Base-by-base conservation (phyloP, 1,139 yeast species). In the Lodderomyces parapsilosis region DNA sequence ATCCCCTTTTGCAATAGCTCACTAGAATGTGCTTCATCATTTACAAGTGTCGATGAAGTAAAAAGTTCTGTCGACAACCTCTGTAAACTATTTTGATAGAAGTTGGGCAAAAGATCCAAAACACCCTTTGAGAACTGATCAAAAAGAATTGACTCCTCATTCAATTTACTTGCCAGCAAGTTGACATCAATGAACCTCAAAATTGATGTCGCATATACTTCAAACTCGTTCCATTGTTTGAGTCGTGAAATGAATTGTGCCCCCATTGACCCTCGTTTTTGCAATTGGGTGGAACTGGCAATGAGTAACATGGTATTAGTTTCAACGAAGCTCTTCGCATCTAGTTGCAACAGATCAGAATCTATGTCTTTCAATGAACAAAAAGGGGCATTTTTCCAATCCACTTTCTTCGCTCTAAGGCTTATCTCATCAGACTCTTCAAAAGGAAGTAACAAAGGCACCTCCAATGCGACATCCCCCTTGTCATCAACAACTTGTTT, bases 21-120 rank as follows among this genome's bases (percentile, higher is more conserved):
- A 20, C 25, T 13, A 10, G 35, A 30, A 30, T 15, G 10, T 3
- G 43, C 43, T n/a, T 44, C 47, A 6, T 19, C n/a, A 6, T 15
- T 24, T 27, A 19, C 36, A 2, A 30, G 13, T 6, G 17, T 8
- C 8, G 55, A 43, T 1, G 62, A 55, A 20, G 59, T 41, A 2
- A 60, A 43, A 3, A 60, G 54, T 23, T 48, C 62, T 44, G 68
- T 71, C 40, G 81, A 61, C 8, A 78, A 44, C 14, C 55, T 54
- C 9, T 59, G 57, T 39, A 56, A 61, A 42, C 44, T 77, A 45
- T 7, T 74, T 70, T 3, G 53, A 43, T 37, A 77, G 7, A 83
- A 49, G 17, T 62, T 53, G 0, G 76, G 74, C 5, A 74, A 53
- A 2, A 70, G 56, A 2, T 30, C 33, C 1, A 49, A 46, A 2